Conservation (phyloP, 2,329 filamentous ascomycete genomes). For the Escovopsis sp. region DNA sequence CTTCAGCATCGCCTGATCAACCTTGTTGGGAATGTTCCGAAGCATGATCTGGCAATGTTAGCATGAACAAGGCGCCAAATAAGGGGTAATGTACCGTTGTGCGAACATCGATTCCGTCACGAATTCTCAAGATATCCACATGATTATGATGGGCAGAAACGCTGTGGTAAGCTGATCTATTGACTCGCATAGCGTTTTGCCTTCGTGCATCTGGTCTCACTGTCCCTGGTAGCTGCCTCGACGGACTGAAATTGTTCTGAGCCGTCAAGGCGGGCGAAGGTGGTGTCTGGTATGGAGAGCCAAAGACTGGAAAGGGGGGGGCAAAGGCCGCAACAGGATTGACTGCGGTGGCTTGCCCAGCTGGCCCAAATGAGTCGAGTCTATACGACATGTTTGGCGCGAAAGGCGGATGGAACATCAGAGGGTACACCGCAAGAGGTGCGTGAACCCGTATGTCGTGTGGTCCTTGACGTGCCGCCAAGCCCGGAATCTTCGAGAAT, state of each 20-base stretch:
- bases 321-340: conserved; percentile 16
- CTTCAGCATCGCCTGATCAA: conserved; percentile 66
- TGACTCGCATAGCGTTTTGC: conserved; percentile 33
- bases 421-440: conserved; percentile 18
- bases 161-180: conserved; percentile 31
- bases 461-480: conserved; percentile 2
- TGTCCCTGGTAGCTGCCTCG: conserved; percentile 20
- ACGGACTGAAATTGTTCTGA: conserved; percentile 25
- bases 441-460: conserved; percentile 11
- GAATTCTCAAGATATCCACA: conserved; percentile 46
- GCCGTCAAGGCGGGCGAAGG: conserved; percentile 20
- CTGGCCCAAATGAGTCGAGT: conserved; percentile 13
- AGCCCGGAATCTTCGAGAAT: conserved; percentile 2
- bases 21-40: conserved; percentile 85
- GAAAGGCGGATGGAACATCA: conserved; percentile 18
- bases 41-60: conserved; percentile 59
- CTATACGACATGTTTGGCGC: conserved; percentile 15
- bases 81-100: conserved; percentile 45
- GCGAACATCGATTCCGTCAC: conserved; percentile 54
- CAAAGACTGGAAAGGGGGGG: conserved; percentile 17
- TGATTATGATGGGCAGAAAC: conserved; percentile 42
- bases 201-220: conserved; percentile 28
- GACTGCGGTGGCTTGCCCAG: conserved; percentile 6
- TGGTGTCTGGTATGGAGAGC: conserved; percentile 17
- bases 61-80: not conserved